These are phyloP conservation scores for Cadophora gregata DNA, from an alignment of 2,329 filamentous ascomycete genomes.

Conservation along the genomic window DNA sequence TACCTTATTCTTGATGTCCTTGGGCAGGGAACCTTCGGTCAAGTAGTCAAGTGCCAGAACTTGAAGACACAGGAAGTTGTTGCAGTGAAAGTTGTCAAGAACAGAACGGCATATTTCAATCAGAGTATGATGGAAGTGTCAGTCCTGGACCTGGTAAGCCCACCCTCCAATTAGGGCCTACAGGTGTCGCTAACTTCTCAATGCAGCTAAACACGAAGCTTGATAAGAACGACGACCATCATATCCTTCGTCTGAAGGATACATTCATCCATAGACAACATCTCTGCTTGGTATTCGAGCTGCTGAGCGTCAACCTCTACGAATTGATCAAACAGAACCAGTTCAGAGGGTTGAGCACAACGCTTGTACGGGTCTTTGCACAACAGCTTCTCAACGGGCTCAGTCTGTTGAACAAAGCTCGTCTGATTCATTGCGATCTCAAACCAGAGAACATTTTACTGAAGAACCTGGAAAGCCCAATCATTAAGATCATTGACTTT, in stretches of 20 bases:
- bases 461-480: constrained; percentile 97
- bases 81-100: constrained; percentile 99
- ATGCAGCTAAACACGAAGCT: constrained; percentile 91
- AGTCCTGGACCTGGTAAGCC: constrained; percentile 84
- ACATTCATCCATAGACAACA: constrained; percentile 98
- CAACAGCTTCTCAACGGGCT: constrained; percentile 95
- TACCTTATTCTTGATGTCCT: constrained; percentile 97
- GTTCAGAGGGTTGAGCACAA: constrained; percentile 95
- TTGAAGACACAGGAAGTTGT: constrained; percentile 98
- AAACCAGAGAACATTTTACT: constrained; percentile 98
- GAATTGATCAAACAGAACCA: constrained; percentile 99
- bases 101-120: constrained; percentile 98
- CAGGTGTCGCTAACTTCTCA: constrained; percentile 25
- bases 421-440: constrained; percentile 95
- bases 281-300: constrained; percentile 93
- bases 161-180: neutral
- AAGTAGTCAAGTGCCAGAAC: constrained; percentile 99
- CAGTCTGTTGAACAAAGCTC: constrained; percentile 91
- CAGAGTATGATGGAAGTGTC: constrained; percentile 99
- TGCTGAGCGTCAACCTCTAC: constrained; percentile 96
- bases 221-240: constrained; percentile 99
- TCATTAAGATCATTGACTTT: constrained; percentile 99
- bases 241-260: constrained; percentile 91
- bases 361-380: constrained; percentile 94
- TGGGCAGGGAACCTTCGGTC: constrained; percentile 96